phyloP scores from a whole-genome alignment of 176 grass and related monocot species.

The Raddia distichophylla region DNA sequence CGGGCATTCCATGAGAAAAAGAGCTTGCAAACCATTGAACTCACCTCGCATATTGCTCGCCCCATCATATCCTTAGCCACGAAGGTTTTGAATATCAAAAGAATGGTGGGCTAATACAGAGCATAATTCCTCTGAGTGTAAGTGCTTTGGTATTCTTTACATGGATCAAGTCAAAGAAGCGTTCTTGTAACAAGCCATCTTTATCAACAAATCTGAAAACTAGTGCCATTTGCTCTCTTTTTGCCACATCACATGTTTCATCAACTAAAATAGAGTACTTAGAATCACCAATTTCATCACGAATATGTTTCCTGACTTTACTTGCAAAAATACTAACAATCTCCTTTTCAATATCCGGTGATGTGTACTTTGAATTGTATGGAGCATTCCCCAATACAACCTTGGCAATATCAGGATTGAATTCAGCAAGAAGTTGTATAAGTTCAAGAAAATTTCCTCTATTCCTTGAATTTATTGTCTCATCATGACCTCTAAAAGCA shows the following conservation, averaged over 20 bases:
- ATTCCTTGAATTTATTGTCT: not conserved
- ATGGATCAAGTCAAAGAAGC: slow-evolving; percentile 9
- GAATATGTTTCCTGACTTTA: slow-evolving; percentile 12
- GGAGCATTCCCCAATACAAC: slow-evolving; percentile 30
- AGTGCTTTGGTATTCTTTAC: slow-evolving; percentile 4
- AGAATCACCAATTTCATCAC: slow-evolving; percentile 24
- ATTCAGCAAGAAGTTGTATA: not conserved
- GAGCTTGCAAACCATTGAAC: not conserved
- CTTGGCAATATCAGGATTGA: not conserved
- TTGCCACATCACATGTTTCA: slow-evolving; percentile 32
- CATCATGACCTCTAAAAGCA: slow-evolving; percentile 38
- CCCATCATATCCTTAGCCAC: slow-evolving; percentile 29
- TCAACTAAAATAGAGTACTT: slow-evolving; percentile 41
- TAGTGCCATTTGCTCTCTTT: slow-evolving; percentile 29
- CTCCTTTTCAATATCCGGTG: slow-evolving; percentile 32
- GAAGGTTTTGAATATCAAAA: slow-evolving; percentile 24
- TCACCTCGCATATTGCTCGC: slow-evolving; percentile 3
- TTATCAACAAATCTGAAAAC: slow-evolving; percentile 27
- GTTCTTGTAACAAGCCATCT: not conserved
- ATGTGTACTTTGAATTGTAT: slow-evolving; percentile 17
- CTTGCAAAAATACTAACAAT: slow-evolving; percentile 26
- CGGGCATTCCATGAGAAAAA: not conserved
- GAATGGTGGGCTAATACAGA: not conserved
- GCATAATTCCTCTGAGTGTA: slow-evolving; percentile 23
- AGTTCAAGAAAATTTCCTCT: slow-evolving; percentile 37